A percentile compares a stretch with the other conserved stretches of the same genome.
Conservation (phyloP, 1,284 basidiomycete genomes). For the Puccinia coronata region DNA sequence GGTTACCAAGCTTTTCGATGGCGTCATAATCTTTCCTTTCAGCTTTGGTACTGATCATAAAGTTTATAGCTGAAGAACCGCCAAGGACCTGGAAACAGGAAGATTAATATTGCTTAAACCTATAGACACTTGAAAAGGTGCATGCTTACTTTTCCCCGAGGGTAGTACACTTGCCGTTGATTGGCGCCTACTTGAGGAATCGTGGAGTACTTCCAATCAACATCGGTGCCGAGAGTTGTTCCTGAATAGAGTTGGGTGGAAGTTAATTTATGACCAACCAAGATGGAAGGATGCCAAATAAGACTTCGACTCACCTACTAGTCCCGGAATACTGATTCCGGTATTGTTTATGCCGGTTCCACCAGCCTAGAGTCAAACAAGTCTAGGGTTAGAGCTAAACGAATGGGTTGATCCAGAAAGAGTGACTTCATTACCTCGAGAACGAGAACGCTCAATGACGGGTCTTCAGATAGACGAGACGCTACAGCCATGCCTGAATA, state of each 20-base stretch:
- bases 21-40: conserved; percentile 33
- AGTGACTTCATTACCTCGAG: conserved; percentile 17
- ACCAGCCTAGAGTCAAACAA: conserved; percentile 13
- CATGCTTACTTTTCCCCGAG: conserved; percentile 38
- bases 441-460: conserved; percentile 24
- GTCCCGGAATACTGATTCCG: conserved; percentile 22
- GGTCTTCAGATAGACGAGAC: conserved; percentile 33
- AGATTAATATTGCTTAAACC: neutral
- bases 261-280: neutral
- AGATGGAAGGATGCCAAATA: neutral
- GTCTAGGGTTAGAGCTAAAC: neutral
- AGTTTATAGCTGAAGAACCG: conserved; percentile 48
- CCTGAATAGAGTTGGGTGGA: neutral
- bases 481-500: conserved; percentile 32
- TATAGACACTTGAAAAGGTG: neutral
- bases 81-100: conserved; percentile 28
- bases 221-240: conserved; percentile 8
- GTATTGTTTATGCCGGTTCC: conserved; percentile 24
- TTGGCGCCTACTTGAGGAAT: conserved; percentile 25
- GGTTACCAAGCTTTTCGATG: conserved; percentile 42
- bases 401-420: neutral
- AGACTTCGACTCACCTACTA: neutral
- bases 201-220: conserved; percentile 46
- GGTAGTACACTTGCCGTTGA: conserved; percentile 22
- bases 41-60: conserved; percentile 37